Percentiles rank a stretch among this genome's conserved stretches.
These are phyloP conservation scores for Kuraishia hungarica DNA, from an alignment of 805 yeast genomes.

Conservation along the genomic window DNA sequence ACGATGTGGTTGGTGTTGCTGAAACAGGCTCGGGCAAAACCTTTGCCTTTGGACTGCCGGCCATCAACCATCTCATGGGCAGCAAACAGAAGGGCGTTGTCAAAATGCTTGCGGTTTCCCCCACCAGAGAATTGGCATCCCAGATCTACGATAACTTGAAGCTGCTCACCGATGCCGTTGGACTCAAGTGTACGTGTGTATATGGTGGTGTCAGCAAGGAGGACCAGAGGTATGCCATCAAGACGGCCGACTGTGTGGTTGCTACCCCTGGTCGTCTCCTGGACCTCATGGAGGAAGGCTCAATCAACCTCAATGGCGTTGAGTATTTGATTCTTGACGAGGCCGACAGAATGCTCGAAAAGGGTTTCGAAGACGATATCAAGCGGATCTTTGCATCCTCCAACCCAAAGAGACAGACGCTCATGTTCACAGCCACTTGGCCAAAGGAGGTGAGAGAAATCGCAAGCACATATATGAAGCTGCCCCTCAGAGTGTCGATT, in stretches of 20 bases:
- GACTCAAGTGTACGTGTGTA: constrained; percentile 69
- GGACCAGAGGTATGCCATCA: constrained; percentile 70
- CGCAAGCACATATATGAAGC: constrained; percentile 75
- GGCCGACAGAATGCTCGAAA: constrained; percentile 98
- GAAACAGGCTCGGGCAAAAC: constrained; percentile 99
- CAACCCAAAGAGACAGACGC: constrained; percentile 61
- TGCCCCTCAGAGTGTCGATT: constrained; percentile 83
- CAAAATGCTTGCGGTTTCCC: constrained; percentile 80
- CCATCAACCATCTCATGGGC: constrained; percentile 60
- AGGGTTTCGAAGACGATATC: constrained; percentile 96
- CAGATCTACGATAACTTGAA: constrained; percentile 84
- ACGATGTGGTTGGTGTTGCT: constrained; percentile 94
- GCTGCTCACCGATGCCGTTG: constrained; percentile 50
- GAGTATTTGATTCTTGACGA: constrained; percentile 87
- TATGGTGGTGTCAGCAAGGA: constrained; percentile 98
- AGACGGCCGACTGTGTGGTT: constrained; percentile 68
- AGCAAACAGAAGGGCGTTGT: constrained; percentile 38
- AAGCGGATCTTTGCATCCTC: constrained; percentile 67
- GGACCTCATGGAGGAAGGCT: constrained; percentile 85
- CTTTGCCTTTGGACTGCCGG: constrained; percentile 96
- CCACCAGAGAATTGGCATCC: constrained; percentile 95
- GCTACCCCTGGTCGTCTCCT: constrained; percentile 98
- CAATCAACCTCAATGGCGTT: constrained; percentile 58
- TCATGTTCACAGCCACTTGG: constrained; percentile 99
- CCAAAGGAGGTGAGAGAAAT: constrained; percentile 96